Conservation (phyloP, 169 alveolate genomes). For the Cryptosporidium ryanae region DNA sequence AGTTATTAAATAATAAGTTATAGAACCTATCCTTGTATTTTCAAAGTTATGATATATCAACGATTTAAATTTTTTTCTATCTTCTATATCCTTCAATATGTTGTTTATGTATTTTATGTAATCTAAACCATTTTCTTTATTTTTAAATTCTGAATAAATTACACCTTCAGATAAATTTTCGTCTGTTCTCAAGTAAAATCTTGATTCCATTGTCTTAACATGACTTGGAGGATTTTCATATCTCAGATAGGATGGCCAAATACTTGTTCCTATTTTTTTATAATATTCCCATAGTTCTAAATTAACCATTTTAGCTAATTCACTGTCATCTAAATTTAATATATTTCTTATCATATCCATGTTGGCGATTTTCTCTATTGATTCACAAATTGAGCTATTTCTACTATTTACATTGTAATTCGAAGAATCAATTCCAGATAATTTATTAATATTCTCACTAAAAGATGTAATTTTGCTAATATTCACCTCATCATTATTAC, state of each 20-base stretch:
- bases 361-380: constrained; percentile 1
- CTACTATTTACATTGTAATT: neutral
- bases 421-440: neutral
- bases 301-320: constrained; percentile 20
- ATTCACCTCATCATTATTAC: neutral
- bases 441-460: neutral
- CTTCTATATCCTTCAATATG: neutral
- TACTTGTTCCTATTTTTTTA: constrained; percentile 55
- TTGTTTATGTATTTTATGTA: constrained; percentile 10
- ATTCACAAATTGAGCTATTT: neutral
- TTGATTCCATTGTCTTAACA: constrained; percentile 41
- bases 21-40: constrained; percentile 32
- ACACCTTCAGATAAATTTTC: neutral
- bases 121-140: neutral
- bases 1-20: constrained; percentile 28
- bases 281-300: constrained; percentile 38
- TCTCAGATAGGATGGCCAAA: constrained; percentile 71
- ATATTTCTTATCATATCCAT: neutral
- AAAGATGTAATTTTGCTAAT: neutral
- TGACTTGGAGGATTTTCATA: constrained; percentile 71
- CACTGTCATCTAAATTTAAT: neutral
- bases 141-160: constrained; percentile 13
- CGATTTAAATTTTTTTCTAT: constrained; percentile 12
- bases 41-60: neutral
- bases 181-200: constrained; percentile 4